These are phyloP conservation scores for Huntiella moniliformis DNA, from an alignment of 2,329 filamentous ascomycete genomes.

Conservation along the genomic window DNA sequence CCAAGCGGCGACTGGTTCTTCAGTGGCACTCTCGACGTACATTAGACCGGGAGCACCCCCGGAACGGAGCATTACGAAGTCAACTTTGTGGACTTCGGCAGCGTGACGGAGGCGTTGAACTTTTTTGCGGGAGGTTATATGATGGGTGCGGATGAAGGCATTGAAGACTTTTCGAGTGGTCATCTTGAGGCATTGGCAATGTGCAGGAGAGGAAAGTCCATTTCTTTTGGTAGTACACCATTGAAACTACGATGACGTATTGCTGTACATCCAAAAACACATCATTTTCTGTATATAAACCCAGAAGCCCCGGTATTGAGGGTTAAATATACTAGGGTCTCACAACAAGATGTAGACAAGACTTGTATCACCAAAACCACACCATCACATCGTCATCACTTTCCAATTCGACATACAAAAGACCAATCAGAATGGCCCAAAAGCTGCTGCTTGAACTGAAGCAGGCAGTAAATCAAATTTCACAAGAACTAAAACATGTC, in stretches of 20 bases:
- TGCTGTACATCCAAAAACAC: too few relatives aligned
- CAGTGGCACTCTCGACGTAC: slow-evolving; percentile 48
- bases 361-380: too few relatives aligned
- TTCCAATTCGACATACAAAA: too few relatives aligned
- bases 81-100: slow-evolving; percentile 39
- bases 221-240: too few relatives aligned
- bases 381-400: too few relatives aligned
- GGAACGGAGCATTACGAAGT: slow-evolving; percentile 41
- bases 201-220: too few relatives aligned
- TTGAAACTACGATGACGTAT: too few relatives aligned
- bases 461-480: slow-evolving; percentile 1
- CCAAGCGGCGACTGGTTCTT: slow-evolving; percentile 39
- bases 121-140: slow-evolving; percentile 68
- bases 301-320: too few relatives aligned
- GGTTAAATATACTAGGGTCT: too few relatives aligned
- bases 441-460: not conserved
- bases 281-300: too few relatives aligned
- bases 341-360: too few relatives aligned
- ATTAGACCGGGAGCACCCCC: slow-evolving; percentile 58
- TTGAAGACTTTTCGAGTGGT: slow-evolving; percentile 16
- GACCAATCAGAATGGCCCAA: too few relatives aligned
- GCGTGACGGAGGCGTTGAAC: slow-evolving; percentile 39
- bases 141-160: slow-evolving; percentile 57
- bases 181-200: not conserved
- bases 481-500: slow-evolving; percentile 3